phyloP scores from a whole-genome alignment of 1,284 basidiomycete species.

The Takashimella koratensis region DNA sequence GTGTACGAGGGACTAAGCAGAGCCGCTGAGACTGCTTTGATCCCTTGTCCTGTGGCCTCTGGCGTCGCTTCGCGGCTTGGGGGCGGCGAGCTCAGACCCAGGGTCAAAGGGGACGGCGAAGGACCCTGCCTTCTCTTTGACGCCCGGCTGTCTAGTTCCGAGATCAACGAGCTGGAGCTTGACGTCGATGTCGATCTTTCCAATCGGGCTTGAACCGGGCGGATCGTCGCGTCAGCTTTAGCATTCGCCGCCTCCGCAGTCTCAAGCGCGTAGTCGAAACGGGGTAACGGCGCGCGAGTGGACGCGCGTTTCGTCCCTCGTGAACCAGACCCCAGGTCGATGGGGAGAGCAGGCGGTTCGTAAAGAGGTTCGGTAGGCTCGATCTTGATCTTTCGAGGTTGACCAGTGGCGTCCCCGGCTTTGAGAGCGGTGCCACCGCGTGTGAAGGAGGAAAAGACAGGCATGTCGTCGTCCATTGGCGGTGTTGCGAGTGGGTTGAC shows the following conservation, averaged over 20 bases:
- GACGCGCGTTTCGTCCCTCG: constrained; percentile 24
- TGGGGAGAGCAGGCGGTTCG: neutral
- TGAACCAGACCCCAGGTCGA: neutral
- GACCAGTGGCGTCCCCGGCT: constrained; percentile 37
- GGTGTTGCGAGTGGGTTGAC: constrained; percentile 50
- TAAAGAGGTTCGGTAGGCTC: neutral
- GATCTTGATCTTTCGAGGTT: constrained; percentile 34
- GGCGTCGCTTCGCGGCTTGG: constrained; percentile 21
- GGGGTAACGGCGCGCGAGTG: constrained; percentile 10
- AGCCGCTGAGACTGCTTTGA: neutral
- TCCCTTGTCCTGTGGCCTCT: no score
- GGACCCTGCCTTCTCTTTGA: constrained; percentile 15
- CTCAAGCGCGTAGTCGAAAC: neutral
- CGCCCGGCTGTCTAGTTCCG: constrained; percentile 16
- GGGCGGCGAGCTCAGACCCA: constrained; percentile 22
- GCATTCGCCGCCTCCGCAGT: neutral
- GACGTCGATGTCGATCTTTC: constrained; percentile 12
- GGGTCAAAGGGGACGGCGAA: constrained; percentile 7
- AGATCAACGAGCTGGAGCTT: constrained; percentile 16
- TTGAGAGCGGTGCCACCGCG: constrained; percentile 5
- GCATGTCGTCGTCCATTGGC: constrained; percentile 19
- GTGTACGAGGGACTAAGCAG: no score
- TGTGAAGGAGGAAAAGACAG: neutral
- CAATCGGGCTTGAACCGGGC: neutral
- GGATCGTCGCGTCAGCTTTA: neutral